phyloP scores from a whole-genome alignment of 2,329 filamentous ascomycete genomes.

The Stromatinia cepivora region DNA sequence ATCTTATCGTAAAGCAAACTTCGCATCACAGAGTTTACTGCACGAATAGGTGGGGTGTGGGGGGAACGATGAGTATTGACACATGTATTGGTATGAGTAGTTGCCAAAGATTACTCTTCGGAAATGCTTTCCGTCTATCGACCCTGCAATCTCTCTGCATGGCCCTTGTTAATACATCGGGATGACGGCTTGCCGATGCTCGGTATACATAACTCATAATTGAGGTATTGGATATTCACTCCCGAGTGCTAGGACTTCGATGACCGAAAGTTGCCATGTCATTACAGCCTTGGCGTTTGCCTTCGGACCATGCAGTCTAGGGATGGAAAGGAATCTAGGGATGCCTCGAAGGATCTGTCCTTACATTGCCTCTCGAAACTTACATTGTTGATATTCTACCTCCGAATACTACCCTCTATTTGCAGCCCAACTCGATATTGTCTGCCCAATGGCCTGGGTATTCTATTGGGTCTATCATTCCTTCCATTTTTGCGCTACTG shows the following conservation, averaged over 20 bases:
- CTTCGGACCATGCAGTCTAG: neutral
- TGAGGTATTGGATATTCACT: neutral
- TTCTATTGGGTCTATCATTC: neutral
- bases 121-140: too few species aligned
- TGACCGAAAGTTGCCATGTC: conserved; percentile 1
- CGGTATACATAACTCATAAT: neutral
- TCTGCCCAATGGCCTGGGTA: neutral
- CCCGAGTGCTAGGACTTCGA: neutral
- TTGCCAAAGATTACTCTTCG: neutral
- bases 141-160: neutral
- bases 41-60: too few species aligned
- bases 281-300: neutral
- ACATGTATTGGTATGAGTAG: neutral
- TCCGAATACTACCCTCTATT: neutral
- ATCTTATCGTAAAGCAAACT: neutral
- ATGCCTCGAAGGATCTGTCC: neutral
- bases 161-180: neutral
- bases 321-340: neutral
- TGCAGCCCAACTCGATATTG: neutral
- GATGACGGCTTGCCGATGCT: conserved; percentile 7
- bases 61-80: neutral
- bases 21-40: neutral
- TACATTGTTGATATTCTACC: neutral
- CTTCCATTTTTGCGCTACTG: neutral
- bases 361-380: neutral